Base-by-base conservation (phyloP, 805 yeast genomes). In the Wickerhamiella australiensis region DNA sequence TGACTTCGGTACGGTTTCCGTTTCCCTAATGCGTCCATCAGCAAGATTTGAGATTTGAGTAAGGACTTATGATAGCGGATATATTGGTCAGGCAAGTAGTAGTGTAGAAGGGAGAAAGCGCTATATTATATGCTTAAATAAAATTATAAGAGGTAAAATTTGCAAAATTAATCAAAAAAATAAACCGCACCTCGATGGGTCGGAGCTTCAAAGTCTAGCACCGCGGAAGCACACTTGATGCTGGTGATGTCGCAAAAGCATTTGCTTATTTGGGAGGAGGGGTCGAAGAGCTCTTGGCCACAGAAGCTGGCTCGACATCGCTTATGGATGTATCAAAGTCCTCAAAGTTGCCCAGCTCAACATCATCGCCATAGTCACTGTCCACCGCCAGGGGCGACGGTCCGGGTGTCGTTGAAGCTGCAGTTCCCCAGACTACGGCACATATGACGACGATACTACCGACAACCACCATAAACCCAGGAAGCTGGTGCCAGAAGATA, bases 401-500 rank as follows among this genome's bases (percentile, higher is more conserved):
- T 15, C 15, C 20, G 11, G 35, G 35, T 31, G 13, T 4, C 11
- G 4, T 33, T n/a, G 38, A 33, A 5, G 38, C 38, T 5, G 38
- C 38, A 12, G 38, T 33, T 5, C 44, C 31, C 27, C 20, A 23
- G 6, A 13, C 7, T 8, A 41, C 44, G 2, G 44, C 29, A 15
- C 29, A 11, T 23, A 85, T 62, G 52, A 87, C 85, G 33, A 87
- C 68, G 1, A 71, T 52, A 48, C 82, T 80, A 0, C 96, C 96
- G 17, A 78, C 55, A 56, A 78, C 65, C 51, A 88, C 80, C 68
- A 83, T 70, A 23, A 77, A 52, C 15, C 78, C 79, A 0, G 96
- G 96, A 18, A 78, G 62, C 60, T 81, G 86, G 53, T 76, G 72
- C 80, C 86, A 88, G 25, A 86, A 67, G 1, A 78, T 42, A 31